Evolutionary conservation across 1,284 basidiomycete species (phyloP), one percentile per base, ranked within the genome.

Genomic region (Microbotryum intermedium): DNA sequence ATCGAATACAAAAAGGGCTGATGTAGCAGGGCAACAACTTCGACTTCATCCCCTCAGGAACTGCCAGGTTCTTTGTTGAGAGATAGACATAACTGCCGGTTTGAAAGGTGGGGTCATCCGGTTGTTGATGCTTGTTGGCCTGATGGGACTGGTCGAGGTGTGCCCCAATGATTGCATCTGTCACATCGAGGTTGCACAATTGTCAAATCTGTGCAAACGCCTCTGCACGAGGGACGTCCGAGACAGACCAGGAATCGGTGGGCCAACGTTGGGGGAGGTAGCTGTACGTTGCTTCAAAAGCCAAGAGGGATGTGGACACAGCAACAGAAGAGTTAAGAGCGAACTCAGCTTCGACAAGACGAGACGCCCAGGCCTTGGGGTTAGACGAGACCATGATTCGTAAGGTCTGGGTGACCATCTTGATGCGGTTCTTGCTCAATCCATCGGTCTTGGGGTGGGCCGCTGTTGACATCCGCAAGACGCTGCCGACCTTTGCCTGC

Each of bases 401-500:
- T 2, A 69, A 47, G 21, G 58, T 53, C 25, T 64, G 57, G 21
- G 70, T 69, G 4, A 72, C 50, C 10, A 54, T 45, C 55, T 69
- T 66, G 57, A 71, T 72, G 2, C 66, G 53, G 1, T 58, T 51
- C 54, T 73, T 64, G 18, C 68, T 68, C 47, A 69, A 69, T 2
- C 71, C 70, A 48, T 72, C 65, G 0, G 69, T 66, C 48, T 72
- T 60, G 0, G n/a, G 72, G 69, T 72, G 72, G 21, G 49, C 69
- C 1, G 71, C 70, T 0, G 70, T 70, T 4, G 67, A 70, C 39
- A 69, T 55, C 18, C 45, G 46, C 0, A 79, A 66, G 49, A 76
- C 69, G 9, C 73, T 70, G 0, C 75, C 73, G 1, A 76, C 68
- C 1, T 78, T 65, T 23, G 67, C 52, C 55, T 77, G 66, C 0